phyloP scores from a whole-genome alignment of 1,284 basidiomycete genomes.

The Abortiporus biennis region DNA sequence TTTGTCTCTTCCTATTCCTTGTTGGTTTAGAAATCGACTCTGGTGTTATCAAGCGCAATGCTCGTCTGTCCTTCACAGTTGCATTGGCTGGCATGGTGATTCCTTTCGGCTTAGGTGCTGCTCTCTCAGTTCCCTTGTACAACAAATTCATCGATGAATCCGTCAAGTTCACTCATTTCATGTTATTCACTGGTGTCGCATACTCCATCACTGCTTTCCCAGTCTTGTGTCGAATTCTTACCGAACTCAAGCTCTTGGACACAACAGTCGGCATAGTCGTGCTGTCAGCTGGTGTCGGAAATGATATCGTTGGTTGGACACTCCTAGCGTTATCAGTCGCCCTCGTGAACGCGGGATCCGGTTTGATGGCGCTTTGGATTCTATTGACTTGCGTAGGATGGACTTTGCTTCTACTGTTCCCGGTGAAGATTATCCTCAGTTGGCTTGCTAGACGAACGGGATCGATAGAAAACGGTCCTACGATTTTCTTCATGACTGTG shows the following conservation, averaged over 20 bases:
- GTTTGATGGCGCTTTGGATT: slow-evolving; percentile 75
- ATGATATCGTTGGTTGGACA: slow-evolving; percentile 79
- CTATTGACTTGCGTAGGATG: slow-evolving; percentile 81
- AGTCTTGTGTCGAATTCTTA: slow-evolving; percentile 87
- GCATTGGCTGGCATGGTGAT: slow-evolving; percentile 45
- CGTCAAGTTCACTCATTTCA: slow-evolving; percentile 78
- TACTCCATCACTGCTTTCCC: slow-evolving; percentile 93
- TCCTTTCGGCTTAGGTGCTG: slow-evolving; percentile 64
- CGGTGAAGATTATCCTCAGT: slow-evolving; percentile 53
- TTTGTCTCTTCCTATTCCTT: slow-evolving; percentile 89
- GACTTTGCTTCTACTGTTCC: slow-evolving; percentile 75
- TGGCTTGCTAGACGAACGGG: slow-evolving; percentile 80
- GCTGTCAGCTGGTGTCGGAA: slow-evolving; percentile 90
- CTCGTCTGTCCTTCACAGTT: slow-evolving; percentile 49
- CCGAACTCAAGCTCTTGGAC: slow-evolving; percentile 79
- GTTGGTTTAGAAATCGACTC: slow-evolving; percentile 90
- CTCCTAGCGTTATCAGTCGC: slow-evolving; percentile 83
- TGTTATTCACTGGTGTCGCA: slow-evolving; percentile 91
- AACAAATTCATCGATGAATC: slow-evolving; percentile 64
- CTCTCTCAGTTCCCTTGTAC: slow-evolving; percentile 78
- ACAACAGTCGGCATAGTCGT: slow-evolving; percentile 93
- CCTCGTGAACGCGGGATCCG: slow-evolving; percentile 79
- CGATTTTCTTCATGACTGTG: slow-evolving; percentile 60
- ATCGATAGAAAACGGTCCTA: slow-evolving; percentile 70
- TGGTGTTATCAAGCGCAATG: slow-evolving; percentile 73